Evolutionary conservation across 805 yeast species (phyloP).

Genomic region (Myxozyma neotropica): DNA sequence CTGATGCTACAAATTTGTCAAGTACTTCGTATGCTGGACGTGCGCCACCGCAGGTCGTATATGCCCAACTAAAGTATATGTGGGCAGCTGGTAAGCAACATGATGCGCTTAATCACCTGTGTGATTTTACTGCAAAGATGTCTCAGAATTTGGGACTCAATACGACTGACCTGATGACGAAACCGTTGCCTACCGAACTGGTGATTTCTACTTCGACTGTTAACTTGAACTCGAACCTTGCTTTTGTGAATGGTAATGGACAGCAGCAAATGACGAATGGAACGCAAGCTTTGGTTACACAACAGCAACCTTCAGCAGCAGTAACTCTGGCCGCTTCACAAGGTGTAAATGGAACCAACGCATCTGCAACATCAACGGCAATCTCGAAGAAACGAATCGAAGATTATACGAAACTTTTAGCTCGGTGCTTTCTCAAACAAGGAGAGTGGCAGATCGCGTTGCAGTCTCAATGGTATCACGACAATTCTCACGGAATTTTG

Average conservation of each 20-base stretch:
- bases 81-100: conserved; percentile 92
- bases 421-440: conserved; percentile 93
- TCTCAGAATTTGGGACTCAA: conserved; percentile 84
- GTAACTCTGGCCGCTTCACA: conserved; percentile 7
- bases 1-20: conserved; percentile 39
- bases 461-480: conserved; percentile 74
- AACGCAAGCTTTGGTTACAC: not conserved
- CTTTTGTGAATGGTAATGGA: conserved; percentile 6
- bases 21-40: conserved; percentile 48
- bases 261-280: conserved; percentile 4
- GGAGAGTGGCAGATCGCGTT: conserved; percentile 97
- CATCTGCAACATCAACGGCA: not conserved
- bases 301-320: conserved; percentile 8
- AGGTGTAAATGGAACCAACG: not conserved
- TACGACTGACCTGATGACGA: conserved; percentile 75
- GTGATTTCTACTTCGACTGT: conserved; percentile 13
- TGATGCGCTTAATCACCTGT: conserved; percentile 82
- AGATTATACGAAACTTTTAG: conserved; percentile 79
- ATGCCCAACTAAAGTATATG: conserved; percentile 93
- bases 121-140: conserved; percentile 88
- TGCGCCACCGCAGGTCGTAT: conserved; percentile 96
- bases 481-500: conserved; percentile 61
- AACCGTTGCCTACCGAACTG: conserved; percentile 69
- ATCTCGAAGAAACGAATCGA: conserved; percentile 57
- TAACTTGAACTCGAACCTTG: not conserved